These are phyloP conservation scores for Ailanthus altissimus DNA, from an alignment of 345 rosid species.

Conservation along the genomic window DNA sequence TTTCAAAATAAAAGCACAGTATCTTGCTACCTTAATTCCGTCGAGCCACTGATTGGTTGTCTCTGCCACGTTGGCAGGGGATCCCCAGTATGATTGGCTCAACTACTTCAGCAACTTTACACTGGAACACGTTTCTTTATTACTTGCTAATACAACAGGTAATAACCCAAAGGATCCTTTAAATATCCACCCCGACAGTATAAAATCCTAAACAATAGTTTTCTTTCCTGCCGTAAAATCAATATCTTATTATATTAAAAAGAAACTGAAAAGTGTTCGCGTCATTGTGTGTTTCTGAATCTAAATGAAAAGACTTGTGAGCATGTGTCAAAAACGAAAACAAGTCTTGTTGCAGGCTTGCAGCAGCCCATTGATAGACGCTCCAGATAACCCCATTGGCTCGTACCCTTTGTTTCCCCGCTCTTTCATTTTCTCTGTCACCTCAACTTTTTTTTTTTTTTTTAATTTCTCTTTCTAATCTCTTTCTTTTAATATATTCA, in stretches of 20 bases:
- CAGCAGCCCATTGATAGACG: constrained; percentile 18
- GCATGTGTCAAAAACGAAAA: constrained; percentile 21
- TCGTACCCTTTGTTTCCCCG: constrained; percentile 28
- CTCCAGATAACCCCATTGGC: constrained; percentile 36
- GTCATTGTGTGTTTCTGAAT: background rate
- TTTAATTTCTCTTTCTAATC: background rate
- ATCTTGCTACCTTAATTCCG: constrained; percentile 48
- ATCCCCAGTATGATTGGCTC: constrained; percentile 44
- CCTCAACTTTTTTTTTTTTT: constrained; percentile 22
- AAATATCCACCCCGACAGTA: constrained; percentile 23
- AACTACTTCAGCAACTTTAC: background rate
- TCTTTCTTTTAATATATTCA: background rate
- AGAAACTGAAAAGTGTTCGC: background rate
- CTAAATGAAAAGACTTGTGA: constrained; percentile 16
- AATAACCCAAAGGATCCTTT: constrained; percentile 25
- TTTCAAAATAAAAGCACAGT: constrained; percentile 9
- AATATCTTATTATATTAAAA: background rate
- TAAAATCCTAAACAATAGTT: constrained; percentile 5
- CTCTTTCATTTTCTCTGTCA: constrained; percentile 16
- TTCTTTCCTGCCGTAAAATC: background rate
- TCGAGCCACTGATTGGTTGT: constrained; percentile 53
- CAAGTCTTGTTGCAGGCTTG: constrained; percentile 22
- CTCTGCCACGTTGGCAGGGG: constrained; percentile 43
- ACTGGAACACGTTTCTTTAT: constrained; percentile 26
- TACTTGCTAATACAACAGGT: constrained; percentile 24